Evolutionary conservation across 2,329 filamentous ascomycete genomes (phyloP), one percentile per base, ranked within the genome.

Genomic region (Karstenula rhodostoma): DNA sequence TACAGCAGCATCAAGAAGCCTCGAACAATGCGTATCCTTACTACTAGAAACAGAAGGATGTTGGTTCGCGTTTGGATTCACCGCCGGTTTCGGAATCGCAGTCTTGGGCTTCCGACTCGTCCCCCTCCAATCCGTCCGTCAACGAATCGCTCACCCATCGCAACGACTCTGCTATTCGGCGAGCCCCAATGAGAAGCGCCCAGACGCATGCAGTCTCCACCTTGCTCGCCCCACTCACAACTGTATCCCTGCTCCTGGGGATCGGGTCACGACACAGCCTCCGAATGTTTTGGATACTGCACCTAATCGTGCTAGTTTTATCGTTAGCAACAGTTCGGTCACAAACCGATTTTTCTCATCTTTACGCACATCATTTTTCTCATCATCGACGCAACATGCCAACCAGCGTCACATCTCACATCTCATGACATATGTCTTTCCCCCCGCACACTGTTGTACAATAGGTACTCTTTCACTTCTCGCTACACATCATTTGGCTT

Each of bases 1-100:
- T 57, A 40, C 43, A 44, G 19, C 70, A 72, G 51, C 69, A 49
- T 15, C 42, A 56, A 23, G 37, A 51, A 33, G 25, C 40, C 23
- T 8, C 40, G 19, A 49, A 54, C 17, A 46, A 57, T 9, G 15
- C 29, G 23, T 53, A 58, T 12, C 37, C 55, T 46, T 56, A 60
- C 12, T 55, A 60, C 13, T 55, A 60, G 37, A n/a, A 42, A 12
- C 32, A 57, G 15, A 19, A 27, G n/a, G 32, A 35, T 22, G 32
- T 22, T 7, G 4, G 8, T 51, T 40, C 27, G 15, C 12, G 23
- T 10, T 22, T 52, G 23, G 37, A 54, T 10, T 22, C 15, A 13
- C 22, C 29, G 12, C 23, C 51, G 15, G 4, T 17, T 46, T 25
- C 27, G 7, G 27, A n/a, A 40, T 7, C 15, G 17, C 15, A 19